A percentile compares a stretch with the other conserved stretches of the same genome.
Evolutionary conservation across 495 filamentous ascomycete species (phyloP).

Genomic region (Terfezia claveryi): DNA sequence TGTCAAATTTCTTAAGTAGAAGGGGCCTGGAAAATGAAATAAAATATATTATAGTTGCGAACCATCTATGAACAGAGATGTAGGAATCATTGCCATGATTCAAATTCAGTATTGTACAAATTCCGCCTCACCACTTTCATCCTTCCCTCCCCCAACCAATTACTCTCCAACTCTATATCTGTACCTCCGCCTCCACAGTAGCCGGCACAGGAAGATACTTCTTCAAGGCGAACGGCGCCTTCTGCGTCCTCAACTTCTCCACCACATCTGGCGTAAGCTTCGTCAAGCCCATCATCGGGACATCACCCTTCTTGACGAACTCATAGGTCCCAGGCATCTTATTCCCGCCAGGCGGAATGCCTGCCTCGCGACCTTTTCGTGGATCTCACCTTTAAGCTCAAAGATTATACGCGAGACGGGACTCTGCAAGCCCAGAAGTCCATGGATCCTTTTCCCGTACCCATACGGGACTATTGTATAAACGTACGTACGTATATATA

Average conservation of each 20-base stretch:
- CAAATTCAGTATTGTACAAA: too few species aligned
- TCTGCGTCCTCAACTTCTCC: conserved; percentile 10
- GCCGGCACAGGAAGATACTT: background rate
- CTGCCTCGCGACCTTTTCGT: conserved; percentile 86
- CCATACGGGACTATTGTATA: conserved; percentile 52
- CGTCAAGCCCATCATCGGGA: conserved; percentile 78
- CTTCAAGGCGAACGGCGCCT: conserved; percentile 6
- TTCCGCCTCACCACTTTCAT: too few species aligned
- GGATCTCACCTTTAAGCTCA: conserved; percentile 72
- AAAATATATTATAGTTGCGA: too few species aligned
- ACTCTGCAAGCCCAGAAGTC: conserved; percentile 87
- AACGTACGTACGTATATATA: background rate
- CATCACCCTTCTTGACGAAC: conserved; percentile 81
- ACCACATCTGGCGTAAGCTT: conserved; percentile 34
- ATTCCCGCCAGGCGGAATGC: conserved; percentile 80
- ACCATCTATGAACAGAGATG: too few species aligned
- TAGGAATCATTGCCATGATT: too few species aligned
- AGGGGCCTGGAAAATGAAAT: too few species aligned
- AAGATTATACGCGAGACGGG: conserved; percentile 72
- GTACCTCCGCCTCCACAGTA: too few species aligned
- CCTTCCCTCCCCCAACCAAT: too few species aligned
- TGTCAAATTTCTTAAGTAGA: too few species aligned
- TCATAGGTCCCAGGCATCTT: conserved; percentile 91
- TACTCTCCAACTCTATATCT: too few species aligned
- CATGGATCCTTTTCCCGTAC: conserved; percentile 93